Conservation (phyloP, 345 rosid genomes). For the Cochlearia excelsa region DNA sequence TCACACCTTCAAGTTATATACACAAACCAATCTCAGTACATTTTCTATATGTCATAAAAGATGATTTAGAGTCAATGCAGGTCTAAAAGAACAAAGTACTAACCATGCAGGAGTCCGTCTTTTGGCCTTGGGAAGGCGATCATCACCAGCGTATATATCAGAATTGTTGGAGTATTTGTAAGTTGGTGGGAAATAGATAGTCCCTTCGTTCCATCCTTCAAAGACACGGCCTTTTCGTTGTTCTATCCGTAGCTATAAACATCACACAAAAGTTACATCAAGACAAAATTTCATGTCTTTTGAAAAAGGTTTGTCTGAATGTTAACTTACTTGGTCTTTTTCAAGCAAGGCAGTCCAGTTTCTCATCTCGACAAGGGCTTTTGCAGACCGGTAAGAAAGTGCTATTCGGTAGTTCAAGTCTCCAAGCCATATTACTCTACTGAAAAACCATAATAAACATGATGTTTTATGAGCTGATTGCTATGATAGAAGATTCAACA, state of each 20-base stretch:
- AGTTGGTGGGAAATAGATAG: conserved; percentile 91
- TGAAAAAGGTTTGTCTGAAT: conserved; percentile 23
- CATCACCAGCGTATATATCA: conserved; percentile 85
- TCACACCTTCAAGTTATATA: conserved; percentile 69
- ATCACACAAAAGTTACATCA: not conserved
- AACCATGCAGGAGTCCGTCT: conserved; percentile 98
- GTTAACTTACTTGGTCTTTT: conserved; percentile 79
- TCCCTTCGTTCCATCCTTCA: conserved; percentile 94
- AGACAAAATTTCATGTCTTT: not conserved
- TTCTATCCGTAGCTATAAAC: conserved; percentile 68
- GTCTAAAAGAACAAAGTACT: not conserved
- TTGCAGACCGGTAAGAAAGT: conserved; percentile 73
- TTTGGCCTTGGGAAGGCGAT: conserved; percentile 76
- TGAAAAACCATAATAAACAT: conserved; percentile 30
- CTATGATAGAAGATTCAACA: conserved; percentile 2
- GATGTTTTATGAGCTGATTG: conserved; percentile 3
- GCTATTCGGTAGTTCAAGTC: conserved; percentile 96
- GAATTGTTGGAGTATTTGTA: conserved; percentile 96
- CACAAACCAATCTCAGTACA: conserved; percentile 17
- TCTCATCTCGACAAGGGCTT: conserved; percentile 96
- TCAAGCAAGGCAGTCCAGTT: conserved; percentile 88
- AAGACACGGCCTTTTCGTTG: conserved; percentile 73
- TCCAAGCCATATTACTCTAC: conserved; percentile 95
- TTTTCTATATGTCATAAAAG: not conserved
- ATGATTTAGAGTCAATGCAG: not conserved